Evolutionary conservation across 768 basidiomycete genomes (phyloP), one percentile per base, ranked within the genome.

Genomic region (Gymnopilus dilepis): DNA sequence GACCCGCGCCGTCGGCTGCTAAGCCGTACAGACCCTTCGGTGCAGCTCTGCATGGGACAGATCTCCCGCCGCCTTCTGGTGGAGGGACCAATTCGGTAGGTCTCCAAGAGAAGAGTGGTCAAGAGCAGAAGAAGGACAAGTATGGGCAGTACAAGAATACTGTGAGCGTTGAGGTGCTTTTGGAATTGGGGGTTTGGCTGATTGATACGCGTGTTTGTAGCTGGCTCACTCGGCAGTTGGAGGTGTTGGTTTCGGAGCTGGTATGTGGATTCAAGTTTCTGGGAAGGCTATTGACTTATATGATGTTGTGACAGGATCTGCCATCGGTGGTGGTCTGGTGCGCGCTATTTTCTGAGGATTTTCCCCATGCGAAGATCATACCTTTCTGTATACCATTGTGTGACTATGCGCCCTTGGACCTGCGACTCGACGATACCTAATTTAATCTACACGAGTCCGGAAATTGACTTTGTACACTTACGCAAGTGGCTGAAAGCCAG

Each of bases 231-330:
- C 85, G 30, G 86, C 86, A 13, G 86, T 79, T 17, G 89, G 90
- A 28, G 91, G 91, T 70, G 85, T 86, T 58, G 91, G 91, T 0
- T 91, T 91, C 65, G 91, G 91, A 67, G 89, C 88, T 60, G 89
- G 89, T 87, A 53, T 53, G 84, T 77, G 13, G 41, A 12, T 9
- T n/a, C n/a, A 26, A 24, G 37, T 7, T 19, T 4, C 19, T 3
- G 26, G 26, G 6, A 17, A 15, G n/a, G n/a, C 6, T 38, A 21
- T 22, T 41, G 42, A 28, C 34, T 52, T 15, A 45, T 19, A 31
- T 15, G 19, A n/a, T 21, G 19, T 53, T 13, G n/a, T 50, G 50
- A 34, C 55, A 67, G 66, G 66, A 47, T 60, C 64, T 58, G 66
- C 66, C 6, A 65, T 67, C 33, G 66, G 66, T 38, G 64, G 66